phyloP scores from a whole-genome alignment of 805 yeast species.

The Teunomyces kruisii region DNA sequence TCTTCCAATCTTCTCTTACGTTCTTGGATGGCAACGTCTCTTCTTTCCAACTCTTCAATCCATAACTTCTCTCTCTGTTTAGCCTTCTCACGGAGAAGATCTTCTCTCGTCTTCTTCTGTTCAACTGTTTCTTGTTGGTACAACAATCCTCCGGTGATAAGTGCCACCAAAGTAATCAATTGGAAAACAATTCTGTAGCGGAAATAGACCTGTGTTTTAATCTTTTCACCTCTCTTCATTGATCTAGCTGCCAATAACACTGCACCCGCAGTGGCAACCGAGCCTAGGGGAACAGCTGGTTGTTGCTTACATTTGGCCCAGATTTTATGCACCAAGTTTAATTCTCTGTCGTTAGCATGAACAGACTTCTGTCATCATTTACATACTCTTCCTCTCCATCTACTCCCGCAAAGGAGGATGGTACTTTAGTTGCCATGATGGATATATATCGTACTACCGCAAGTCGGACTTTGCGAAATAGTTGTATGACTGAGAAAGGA shows the following conservation, averaged over 20 bases:
- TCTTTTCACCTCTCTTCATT: slow-evolving; percentile 67
- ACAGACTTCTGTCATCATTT: background rate
- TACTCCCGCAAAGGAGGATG: slow-evolving; percentile 49
- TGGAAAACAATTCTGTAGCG: slow-evolving; percentile 88
- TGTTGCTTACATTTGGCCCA: slow-evolving; percentile 71
- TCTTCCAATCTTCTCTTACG: slow-evolving; percentile 67
- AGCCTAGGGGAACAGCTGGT: slow-evolving; percentile 86
- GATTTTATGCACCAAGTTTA: slow-evolving; percentile 54
- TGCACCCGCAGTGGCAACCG: slow-evolving; percentile 76
- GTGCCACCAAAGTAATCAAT: slow-evolving; percentile 76
- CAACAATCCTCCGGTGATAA: slow-evolving; percentile 74
- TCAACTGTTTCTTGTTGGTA: slow-evolving; percentile 54
- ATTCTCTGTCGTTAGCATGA: slow-evolving; percentile 20
- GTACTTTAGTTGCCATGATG: slow-evolving; percentile 19
- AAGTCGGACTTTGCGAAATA: background rate
- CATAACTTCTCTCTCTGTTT: slow-evolving; percentile 80
- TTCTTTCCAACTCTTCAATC: slow-evolving; percentile 87
- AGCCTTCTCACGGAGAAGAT: slow-evolving; percentile 71
- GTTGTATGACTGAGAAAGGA: background rate
- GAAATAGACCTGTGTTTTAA: slow-evolving; percentile 81
- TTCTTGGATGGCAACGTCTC: slow-evolving; percentile 70
- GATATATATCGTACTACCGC: background rate
- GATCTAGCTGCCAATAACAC: slow-evolving; percentile 77
- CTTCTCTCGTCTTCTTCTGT: slow-evolving; percentile 57
- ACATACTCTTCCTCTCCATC: slow-evolving; percentile 48